Evolutionary conservation across 164 flowering plant species (phyloP), one percentile per base, ranked within the genome.

Genomic region (Magnolia sinica): DNA sequence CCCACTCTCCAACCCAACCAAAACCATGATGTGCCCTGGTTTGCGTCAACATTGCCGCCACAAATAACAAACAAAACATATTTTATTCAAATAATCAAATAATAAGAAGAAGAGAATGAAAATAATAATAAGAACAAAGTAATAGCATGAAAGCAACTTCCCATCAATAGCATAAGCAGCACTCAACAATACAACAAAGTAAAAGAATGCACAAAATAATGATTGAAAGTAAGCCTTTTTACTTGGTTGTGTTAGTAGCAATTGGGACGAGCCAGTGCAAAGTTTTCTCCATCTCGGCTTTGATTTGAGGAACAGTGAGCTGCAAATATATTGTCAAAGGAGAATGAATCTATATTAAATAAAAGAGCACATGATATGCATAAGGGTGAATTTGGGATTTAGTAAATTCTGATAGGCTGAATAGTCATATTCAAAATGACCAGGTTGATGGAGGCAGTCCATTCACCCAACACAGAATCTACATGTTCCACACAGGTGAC

Each of bases 1-100:
- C 99, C 99, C 99, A 96, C 83, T 96, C 99, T 64, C 99, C 99
- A 79, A 96, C 99, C 99, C 99, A 96, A 68, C 99, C 99, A 77
- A 96, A 96, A 64, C 98, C 98, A 80, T 96, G 99, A 87, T 96
- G 99, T 4, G 96, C 98, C 82, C 98, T 95, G 85, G 45, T 76
- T 74, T 13, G 16, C 77, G 51, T n/a, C 75, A 76, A 74, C 20
- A 65, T 50, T 66, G 49, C 20, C 52, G 37, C 22, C 50, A 66
- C 49, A 76, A 75, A 61, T 27, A 27, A 64, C 8, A 13, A 50
- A 18, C 45, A 0, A 49, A 50, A 50, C 4, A 55, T 55, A 55
- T 55, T 55, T 55, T 37, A 11, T 55, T 55, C 16, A 55, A 55
- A 55, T 55, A 55, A 55, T 55, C 61, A 55, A 55, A 55, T 8